Conservation (phyloP, 2,329 filamentous ascomycete genomes). For the Mollisiaceae sp. region DNA sequence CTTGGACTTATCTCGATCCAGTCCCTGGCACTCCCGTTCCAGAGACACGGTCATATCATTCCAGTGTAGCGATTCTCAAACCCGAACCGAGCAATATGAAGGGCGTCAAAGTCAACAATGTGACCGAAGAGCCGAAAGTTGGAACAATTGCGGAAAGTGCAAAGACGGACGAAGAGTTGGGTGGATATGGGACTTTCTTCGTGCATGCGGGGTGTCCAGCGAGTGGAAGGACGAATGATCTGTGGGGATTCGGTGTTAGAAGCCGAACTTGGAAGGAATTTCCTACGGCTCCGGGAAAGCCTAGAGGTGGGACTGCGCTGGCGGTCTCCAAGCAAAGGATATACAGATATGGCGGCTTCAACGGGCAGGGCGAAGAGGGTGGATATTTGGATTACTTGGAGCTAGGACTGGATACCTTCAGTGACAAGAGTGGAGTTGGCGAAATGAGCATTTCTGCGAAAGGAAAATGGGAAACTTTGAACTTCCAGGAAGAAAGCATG, state of each 20-base stretch:
- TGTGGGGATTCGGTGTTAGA: constrained; percentile 78
- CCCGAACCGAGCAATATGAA: constrained; percentile 45
- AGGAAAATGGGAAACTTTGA: constrained; percentile 60
- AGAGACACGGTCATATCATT: constrained; percentile 73
- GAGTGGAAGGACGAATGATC: constrained; percentile 66
- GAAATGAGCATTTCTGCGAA: constrained; percentile 58
- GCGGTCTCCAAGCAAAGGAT: constrained; percentile 67
- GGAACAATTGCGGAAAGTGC: constrained; percentile 62
- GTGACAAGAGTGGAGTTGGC: constrained; percentile 53
- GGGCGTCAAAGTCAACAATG: constrained; percentile 35
- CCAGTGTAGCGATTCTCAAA: constrained; percentile 60
- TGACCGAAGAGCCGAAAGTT: constrained; percentile 58
- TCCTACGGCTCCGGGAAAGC: constrained; percentile 67
- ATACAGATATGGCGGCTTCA: constrained; percentile 82
- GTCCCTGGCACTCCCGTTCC: constrained; percentile 57
- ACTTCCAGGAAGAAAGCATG: constrained; percentile 48
- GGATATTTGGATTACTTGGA: constrained; percentile 72
- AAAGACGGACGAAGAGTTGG: constrained; percentile 61
- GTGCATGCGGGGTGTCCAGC: constrained; percentile 76
- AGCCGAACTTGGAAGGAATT: constrained; percentile 70
- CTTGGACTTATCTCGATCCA: constrained; percentile 71
- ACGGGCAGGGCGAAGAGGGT: constrained; percentile 72
- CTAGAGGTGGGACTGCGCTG: constrained; percentile 71
- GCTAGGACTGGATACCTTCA: constrained; percentile 60
- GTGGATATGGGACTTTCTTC: constrained; percentile 72